Evolutionary conservation across 768 basidiomycete species (phyloP).

Genomic region (Scleroderma bovista): DNA sequence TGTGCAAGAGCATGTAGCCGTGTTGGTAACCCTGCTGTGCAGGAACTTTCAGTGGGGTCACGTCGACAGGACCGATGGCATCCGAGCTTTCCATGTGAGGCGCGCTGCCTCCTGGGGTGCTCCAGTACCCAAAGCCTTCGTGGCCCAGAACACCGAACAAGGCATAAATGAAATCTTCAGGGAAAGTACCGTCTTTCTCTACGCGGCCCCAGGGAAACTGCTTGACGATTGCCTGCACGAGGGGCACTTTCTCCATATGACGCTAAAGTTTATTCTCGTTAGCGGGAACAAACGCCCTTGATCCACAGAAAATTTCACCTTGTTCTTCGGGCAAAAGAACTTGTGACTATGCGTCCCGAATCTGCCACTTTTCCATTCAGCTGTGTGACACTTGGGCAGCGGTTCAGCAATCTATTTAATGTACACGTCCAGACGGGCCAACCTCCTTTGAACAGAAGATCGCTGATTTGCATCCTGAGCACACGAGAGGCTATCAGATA

Average conservation of each 20-base stretch:
- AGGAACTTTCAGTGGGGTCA: constrained; percentile 4
- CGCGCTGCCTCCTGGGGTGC: constrained; percentile 29
- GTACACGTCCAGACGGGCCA: background rate
- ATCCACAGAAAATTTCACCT: constrained; percentile 12
- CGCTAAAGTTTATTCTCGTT: constrained; percentile 13
- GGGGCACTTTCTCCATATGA: constrained; percentile 32
- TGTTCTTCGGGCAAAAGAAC: constrained; percentile 30
- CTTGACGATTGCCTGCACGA: constrained; percentile 28
- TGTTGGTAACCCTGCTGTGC: constrained; percentile 22
- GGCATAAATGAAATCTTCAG: constrained; percentile 29
- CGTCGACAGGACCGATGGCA: constrained; percentile 5
- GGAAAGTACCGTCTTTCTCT: constrained; percentile 38
- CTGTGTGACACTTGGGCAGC: constrained; percentile 28
- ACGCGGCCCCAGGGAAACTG: constrained; percentile 41
- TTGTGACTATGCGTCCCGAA: constrained; percentile 28
- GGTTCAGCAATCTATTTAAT: constrained; percentile 2
- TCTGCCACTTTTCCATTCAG: constrained; percentile 30
- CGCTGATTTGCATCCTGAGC: constrained; percentile 24
- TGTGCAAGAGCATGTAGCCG: constrained; percentile 29
- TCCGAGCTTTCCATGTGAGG: constrained; percentile 25
- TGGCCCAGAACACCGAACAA: constrained; percentile 35
- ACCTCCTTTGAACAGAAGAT: constrained; percentile 29
- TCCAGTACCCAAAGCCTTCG: constrained; percentile 39
- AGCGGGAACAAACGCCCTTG: background rate
- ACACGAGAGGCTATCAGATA: constrained; percentile 19